Evolutionary conservation across 768 basidiomycete genomes (phyloP).

Genomic region (Boletus tomentosulus): DNA sequence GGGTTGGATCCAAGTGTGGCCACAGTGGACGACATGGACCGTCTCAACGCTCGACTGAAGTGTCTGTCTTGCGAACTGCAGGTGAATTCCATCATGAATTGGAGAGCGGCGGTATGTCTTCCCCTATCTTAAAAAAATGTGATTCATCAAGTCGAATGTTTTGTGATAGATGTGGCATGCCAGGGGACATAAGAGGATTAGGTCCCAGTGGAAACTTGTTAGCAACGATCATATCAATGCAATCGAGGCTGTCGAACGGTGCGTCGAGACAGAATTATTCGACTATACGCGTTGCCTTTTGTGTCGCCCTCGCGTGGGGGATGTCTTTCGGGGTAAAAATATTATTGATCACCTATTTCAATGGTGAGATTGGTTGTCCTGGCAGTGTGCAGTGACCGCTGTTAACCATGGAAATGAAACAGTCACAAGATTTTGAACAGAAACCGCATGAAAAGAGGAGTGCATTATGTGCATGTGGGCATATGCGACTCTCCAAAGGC

Average conservation of each 20-base stretch:
- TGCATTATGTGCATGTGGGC: neutral
- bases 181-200: neutral
- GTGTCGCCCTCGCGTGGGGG: neutral
- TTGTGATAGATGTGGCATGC: conserved; percentile 1
- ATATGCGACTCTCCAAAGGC: neutral
- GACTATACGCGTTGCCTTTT: neutral
- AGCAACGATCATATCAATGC: neutral
- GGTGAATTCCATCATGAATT: neutral
- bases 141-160: neutral
- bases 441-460: neutral
- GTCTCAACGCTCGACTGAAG: neutral
- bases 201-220: neutral
- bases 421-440: neutral
- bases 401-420: neutral
- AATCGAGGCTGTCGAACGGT: neutral
- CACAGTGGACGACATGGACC: conserved; percentile 10
- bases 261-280: no score
- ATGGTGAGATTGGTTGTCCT: neutral
- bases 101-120: conserved; percentile 5
- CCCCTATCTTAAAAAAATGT: neutral
- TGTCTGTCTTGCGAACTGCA: neutral
- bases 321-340: neutral
- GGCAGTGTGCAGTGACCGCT: no score
- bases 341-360: neutral
- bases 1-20: conserved; percentile 6